phyloP scores from a whole-genome alignment of 163 green algal species.

The Chlamydomonas reinhardtii region DNA sequence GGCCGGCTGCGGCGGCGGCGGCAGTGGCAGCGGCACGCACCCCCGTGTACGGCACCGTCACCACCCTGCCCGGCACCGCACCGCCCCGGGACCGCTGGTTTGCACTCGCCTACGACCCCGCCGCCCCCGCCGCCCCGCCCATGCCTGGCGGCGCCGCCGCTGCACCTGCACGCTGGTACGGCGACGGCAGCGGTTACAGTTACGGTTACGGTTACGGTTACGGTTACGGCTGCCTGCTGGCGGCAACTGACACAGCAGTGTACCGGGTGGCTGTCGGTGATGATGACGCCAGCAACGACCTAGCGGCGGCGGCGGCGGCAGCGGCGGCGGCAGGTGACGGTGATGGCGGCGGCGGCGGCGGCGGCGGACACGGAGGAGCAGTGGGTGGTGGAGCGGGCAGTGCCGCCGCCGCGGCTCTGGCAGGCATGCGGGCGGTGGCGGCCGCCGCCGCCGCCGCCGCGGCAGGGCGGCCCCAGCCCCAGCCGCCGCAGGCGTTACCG shows the following conservation, averaged over 20 bases:
- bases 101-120: not conserved
- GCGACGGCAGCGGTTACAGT: no score
- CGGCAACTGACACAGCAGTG: constrained; percentile 20
- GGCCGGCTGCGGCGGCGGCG: not conserved
- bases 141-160: no score
- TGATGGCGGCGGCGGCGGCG: no score
- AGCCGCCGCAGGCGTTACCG: no score
- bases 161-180: no score
- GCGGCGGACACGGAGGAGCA: not conserved
- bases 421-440: no score
- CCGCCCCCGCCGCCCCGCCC: no score
- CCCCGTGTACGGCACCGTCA: not conserved
- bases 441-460: no score
- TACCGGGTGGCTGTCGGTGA: not conserved
- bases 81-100: constrained; percentile 19
- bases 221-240: not conserved
- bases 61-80: not conserved
- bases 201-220: no score
- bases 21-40: not conserved
- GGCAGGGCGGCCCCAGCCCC: no score
- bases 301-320: no score
- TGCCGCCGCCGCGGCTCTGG: not conserved
- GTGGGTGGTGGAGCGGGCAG: not conserved
- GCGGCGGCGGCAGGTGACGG: not conserved
- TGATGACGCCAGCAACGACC: no score